Base-by-base conservation (phyloP, 1,284 basidiomycete species). In the Peniophora sp. region DNA sequence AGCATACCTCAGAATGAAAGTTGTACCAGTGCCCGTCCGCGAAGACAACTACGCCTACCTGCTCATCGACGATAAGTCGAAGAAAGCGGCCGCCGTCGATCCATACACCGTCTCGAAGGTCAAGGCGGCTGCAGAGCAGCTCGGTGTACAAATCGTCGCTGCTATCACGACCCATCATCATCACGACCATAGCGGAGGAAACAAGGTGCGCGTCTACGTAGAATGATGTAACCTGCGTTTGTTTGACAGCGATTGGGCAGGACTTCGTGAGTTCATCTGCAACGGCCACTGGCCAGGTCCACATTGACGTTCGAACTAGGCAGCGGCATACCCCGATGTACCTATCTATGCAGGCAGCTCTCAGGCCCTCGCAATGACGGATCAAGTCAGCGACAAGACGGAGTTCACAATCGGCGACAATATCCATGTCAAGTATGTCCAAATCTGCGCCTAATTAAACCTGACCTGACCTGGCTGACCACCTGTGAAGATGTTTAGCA, bases 11-110 rank as follows among this genome's bases (percentile, higher is more conserved):
- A 70, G 56, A 38, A 90, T 92, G 88, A 79, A 80, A 62, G 74
- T 92, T 62, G 67, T 89, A 17, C 82, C 89, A 1, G 78, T 92
- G 3, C 86, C 83, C 39, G 87, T 92, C 47, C 78, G 86, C 54
- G 72, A 81, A 24, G 89, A 94, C 65, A 95, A 96, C 67, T 94
- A 94, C 67, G 89, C 90, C 49, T 96, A 95, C 66, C 77, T 95
- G 36, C 69, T 95, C 66, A 70, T 92, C 54, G 92, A 93, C 66
- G 80, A 87, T 46, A 61, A 69, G 0, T 74, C 81, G 6, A 81
- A 80, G 49, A 77, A 80, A 55, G 91, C 88, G 1, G 89, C 89
- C 0, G 89, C 75, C 0, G 76, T 92, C 52, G 92, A 94, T 65
- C 84, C 92, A 0, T 97, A 79, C 64, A 90, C 96, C 60, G 82